Percentiles rank a stretch among this genome's conserved stretches.
Evolutionary conservation across 1,139 yeast genomes (phyloP).

Genomic region (Kodamaea sp.): DNA sequence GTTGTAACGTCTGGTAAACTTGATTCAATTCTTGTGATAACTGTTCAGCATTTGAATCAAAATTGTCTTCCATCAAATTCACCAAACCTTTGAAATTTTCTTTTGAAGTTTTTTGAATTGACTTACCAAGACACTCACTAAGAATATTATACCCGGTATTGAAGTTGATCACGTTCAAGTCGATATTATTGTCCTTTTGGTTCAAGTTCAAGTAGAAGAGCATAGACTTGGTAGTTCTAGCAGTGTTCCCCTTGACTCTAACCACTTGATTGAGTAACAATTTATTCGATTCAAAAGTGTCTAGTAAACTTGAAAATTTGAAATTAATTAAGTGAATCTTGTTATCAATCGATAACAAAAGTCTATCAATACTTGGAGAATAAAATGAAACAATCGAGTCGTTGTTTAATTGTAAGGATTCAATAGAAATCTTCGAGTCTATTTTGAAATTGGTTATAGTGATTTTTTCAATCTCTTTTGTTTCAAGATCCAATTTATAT

Average conservation of each 20-base stretch:
- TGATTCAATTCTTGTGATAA: slow-evolving; percentile 22
- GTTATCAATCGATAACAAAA: slow-evolving; percentile 38
- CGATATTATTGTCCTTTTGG: slow-evolving; percentile 40
- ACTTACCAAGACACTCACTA: slow-evolving; percentile 70
- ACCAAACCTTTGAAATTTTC: slow-evolving; percentile 15
- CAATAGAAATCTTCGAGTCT: slow-evolving; percentile 20
- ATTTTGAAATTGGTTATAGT: slow-evolving; percentile 23
- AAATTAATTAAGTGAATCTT: slow-evolving; percentile 43
- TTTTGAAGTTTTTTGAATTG: slow-evolving; percentile 28
- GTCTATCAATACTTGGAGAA: slow-evolving; percentile 44
- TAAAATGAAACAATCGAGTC: slow-evolving; percentile 20
- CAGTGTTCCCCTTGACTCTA: slow-evolving; percentile 41
- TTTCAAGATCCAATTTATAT: slow-evolving; percentile 22
- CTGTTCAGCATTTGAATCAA: slow-evolving; percentile 18
- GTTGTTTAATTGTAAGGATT: slow-evolving; percentile 16
- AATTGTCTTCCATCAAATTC: slow-evolving; percentile 16
- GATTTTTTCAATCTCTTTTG: slow-evolving; percentile 18
- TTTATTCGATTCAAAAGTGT: slow-evolving; percentile 29
- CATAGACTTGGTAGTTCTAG: slow-evolving; percentile 38
- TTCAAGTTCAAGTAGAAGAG: slow-evolving; percentile 43
- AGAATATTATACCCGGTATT: slow-evolving; percentile 70
- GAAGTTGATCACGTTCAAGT: slow-evolving; percentile 47
- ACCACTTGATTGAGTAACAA: slow-evolving; percentile 34
- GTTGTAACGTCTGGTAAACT: slow-evolving; percentile 22
- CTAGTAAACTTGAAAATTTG: slow-evolving; percentile 42